These are phyloP conservation scores for Taphrina wiesneri DNA, from an alignment of 1,139 yeast genomes.

Conservation along the genomic window DNA sequence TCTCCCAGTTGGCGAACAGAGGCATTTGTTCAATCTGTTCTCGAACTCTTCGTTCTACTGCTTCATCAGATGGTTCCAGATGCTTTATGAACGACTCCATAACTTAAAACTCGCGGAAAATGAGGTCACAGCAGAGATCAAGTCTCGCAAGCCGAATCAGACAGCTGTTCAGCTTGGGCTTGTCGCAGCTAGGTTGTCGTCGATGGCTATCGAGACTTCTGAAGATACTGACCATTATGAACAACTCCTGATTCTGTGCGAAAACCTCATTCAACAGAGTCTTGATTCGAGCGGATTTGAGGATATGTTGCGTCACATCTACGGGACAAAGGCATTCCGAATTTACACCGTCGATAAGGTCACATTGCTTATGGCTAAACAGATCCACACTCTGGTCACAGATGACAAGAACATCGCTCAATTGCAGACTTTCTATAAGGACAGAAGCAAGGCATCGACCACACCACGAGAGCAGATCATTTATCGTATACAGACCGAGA, in stretches of 20 bases:
- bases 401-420: constrained; percentile 84
- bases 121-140: constrained; percentile 69
- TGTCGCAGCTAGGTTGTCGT: constrained; percentile 47
- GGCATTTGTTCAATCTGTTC: constrained; percentile 69
- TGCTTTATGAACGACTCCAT: constrained; percentile 72
- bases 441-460: constrained; percentile 57
- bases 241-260: constrained; percentile 73
- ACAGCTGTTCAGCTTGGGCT: constrained; percentile 88
- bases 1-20: constrained; percentile 36
- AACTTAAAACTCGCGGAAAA: constrained; percentile 72
- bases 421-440: constrained; percentile 75
- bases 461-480: constrained; percentile 85
- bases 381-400: constrained; percentile 73
- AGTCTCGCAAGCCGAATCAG: constrained; percentile 57
- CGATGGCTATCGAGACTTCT: constrained; percentile 54
- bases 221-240: constrained; percentile 49
- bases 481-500: constrained; percentile 84
- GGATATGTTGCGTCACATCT: constrained; percentile 92
- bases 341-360: constrained; percentile 92
- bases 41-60: constrained; percentile 90
- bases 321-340: constrained; percentile 88
- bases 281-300: constrained; percentile 95
- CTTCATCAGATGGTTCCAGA: constrained; percentile 81
- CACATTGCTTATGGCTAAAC: constrained; percentile 84
- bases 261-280: constrained; percentile 81